phyloP scores from a whole-genome alignment of 2,329 filamentous ascomycete genomes.

The Claviceps cyperi region DNA sequence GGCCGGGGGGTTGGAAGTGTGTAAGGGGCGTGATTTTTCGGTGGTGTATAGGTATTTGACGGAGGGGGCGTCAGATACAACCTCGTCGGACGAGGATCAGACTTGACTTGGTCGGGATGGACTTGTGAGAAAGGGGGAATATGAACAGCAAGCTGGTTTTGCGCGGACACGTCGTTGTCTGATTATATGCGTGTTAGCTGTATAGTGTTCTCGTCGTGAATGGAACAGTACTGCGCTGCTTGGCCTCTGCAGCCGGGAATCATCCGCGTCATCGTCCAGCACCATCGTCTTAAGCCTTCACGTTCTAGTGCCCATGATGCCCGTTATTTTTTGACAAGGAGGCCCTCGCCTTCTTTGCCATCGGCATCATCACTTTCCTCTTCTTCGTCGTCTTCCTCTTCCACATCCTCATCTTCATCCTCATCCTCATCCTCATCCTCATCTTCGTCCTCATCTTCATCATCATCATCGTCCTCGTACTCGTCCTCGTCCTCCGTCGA shows the following conservation, averaged over 20 bases:
- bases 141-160: too few species aligned
- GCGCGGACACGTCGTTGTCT: too few species aligned
- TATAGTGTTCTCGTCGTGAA: too few species aligned
- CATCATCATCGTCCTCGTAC: constrained; percentile 29
- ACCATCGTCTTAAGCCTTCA: not conserved
- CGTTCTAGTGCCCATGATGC: too few species aligned
- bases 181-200: too few species aligned
- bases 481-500: constrained; percentile 37
- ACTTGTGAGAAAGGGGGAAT: too few species aligned
- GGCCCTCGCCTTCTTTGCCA: constrained; percentile 28
- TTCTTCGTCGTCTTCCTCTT: constrained; percentile 20
- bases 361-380: constrained; percentile 30
- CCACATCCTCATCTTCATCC: not conserved
- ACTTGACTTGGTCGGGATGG: too few species aligned
- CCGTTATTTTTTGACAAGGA: constrained; percentile 24
- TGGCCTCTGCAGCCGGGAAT: too few species aligned
- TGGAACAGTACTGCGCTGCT: too few species aligned
- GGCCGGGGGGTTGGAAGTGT: constrained; percentile 45
- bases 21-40: constrained; percentile 63
- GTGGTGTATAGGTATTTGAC: constrained; percentile 63
- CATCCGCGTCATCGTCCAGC: not conserved
- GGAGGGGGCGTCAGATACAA: constrained; percentile 26
- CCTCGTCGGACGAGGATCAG: too few species aligned
- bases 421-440: constrained; percentile 35
- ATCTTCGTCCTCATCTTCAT: constrained; percentile 36